These are phyloP conservation scores for Nigrograna mackinnonii DNA, from an alignment of 2,329 filamentous ascomycete genomes.

Conservation along the genomic window DNA sequence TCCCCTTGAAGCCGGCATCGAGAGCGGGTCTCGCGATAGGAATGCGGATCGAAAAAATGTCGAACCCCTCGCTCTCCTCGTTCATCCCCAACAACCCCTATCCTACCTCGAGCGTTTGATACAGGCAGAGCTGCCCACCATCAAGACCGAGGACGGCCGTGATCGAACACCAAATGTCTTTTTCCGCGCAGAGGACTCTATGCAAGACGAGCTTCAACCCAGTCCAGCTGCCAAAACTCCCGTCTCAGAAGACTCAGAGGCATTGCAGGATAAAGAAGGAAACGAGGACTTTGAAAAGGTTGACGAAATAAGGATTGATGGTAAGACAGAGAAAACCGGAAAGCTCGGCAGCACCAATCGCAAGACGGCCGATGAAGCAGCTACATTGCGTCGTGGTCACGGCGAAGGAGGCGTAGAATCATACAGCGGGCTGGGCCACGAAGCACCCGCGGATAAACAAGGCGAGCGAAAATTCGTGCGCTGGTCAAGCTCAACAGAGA, in stretches of 20 bases:
- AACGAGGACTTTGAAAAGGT: conserved; percentile 49
- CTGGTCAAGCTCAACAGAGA: conserved; percentile 86
- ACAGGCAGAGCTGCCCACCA: conserved; percentile 78
- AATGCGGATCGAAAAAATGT: conserved; percentile 68
- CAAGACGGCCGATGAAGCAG: conserved; percentile 33
- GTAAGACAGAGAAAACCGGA: conserved; percentile 50
- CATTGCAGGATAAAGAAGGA: conserved; percentile 24
- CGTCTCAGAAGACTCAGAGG: conserved; percentile 31
- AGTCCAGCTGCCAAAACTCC: conserved; percentile 26
- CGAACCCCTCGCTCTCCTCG: conserved; percentile 81
- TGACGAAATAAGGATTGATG: conserved; percentile 56
- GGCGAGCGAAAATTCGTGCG: conserved; percentile 72
- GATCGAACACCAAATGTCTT: conserved; percentile 74
- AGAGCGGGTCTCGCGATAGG: conserved; percentile 62
- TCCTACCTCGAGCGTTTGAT: conserved; percentile 89
- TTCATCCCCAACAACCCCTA: conserved; percentile 88
- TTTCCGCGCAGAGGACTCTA: conserved; percentile 79
- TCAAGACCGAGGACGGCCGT: conserved; percentile 63
- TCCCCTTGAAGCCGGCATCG: conserved; percentile 71
- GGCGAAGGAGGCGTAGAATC: conserved; percentile 67
- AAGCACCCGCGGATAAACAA: conserved; percentile 46
- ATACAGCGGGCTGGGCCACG: conserved; percentile 71
- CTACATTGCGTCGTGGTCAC: conserved; percentile 49
- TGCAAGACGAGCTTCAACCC: conserved; percentile 57
- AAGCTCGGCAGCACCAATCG: conserved; percentile 35